These are phyloP conservation scores for Pythium guiyangense DNA, from an alignment of 352 stramenopile species.

Conservation along the genomic window DNA sequence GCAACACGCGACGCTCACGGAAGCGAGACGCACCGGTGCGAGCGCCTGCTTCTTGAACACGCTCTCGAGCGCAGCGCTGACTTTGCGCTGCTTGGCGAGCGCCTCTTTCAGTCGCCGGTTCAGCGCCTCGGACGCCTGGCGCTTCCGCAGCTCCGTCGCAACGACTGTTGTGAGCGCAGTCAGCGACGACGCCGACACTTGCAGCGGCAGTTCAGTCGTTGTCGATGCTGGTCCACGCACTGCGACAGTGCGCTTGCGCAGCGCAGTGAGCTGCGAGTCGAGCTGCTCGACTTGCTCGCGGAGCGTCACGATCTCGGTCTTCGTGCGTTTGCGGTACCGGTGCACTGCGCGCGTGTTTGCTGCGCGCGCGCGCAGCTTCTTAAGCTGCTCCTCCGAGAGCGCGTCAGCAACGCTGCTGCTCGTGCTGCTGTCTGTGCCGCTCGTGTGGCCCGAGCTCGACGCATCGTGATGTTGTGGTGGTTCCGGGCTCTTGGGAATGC, in stretches of 20 bases:
- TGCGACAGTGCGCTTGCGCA: background rate
- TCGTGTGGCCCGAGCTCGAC: background rate
- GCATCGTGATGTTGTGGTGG: background rate
- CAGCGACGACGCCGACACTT: background rate
- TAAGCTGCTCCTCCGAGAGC: background rate
- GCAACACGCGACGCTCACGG: too few relatives aligned
- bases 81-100: background rate
- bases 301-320: conserved; percentile 4
- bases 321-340: conserved; percentile 7
- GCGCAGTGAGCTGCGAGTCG: background rate
- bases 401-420: background rate
- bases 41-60: background rate
- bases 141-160: background rate
- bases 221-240: background rate
- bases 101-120: conserved; percentile 7
- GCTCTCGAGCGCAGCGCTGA: background rate
- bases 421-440: too few relatives aligned
- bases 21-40: background rate
- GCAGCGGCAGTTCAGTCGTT: background rate
- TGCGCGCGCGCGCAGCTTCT: background rate
- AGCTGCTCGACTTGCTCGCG: conserved; percentile 1
- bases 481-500: background rate
- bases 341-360: conserved; percentile 1
- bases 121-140: conserved; percentile 3
- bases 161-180: background rate